Evolutionary conservation across 192 early-diverging fungal species (phyloP), one percentile per base, ranked within the genome.

Genomic region (Pilaira anomala): DNA sequence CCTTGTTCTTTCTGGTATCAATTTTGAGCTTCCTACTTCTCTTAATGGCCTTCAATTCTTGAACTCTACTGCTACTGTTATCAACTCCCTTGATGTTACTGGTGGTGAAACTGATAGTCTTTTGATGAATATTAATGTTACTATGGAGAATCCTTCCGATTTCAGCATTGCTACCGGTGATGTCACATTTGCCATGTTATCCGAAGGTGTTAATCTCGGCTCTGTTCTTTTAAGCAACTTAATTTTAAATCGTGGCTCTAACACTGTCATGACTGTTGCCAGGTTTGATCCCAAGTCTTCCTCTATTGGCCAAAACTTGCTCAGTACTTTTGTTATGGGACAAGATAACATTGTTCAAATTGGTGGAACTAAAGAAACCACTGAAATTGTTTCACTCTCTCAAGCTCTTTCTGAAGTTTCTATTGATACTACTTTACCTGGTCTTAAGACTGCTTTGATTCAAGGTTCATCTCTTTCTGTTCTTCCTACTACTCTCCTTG

Each of bases 11-110:
- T 44, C 73, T 45, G 78, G 76, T 22, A 76, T 87, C 14, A 72
- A 81, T 19, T 86, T 85, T 71, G 75, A 70, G 19, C 72, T 79
- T 7, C 64, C 72, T 50, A 76, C 80, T 9, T 41, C 68, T 33
- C 68, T 87, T 22, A 46, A 67, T 28, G 86, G 86, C 50, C 69
- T 87, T 39, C 84, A 84, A 66, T 82, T 80, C 26, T 61, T 87
- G 24, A 77, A 77, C 65, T 71, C 71, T 14, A 61, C 76, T 7
- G 81, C 83, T 36, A 71, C 80, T 18, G 48, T 74, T 9, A 78
- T 85, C 29, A 76, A 83, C 60, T 29, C 60, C 18, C 57, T 87
- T 60, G 78, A 78, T 50, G 80, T 87, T 33, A 80, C 66, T 29
- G 84, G 79, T 45, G 86, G 86, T 50, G 74, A 75, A 14, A 12